Evolutionary conservation across 2,329 filamentous ascomycete species (phyloP).

Genomic region (Botrytis deweyae): DNA sequence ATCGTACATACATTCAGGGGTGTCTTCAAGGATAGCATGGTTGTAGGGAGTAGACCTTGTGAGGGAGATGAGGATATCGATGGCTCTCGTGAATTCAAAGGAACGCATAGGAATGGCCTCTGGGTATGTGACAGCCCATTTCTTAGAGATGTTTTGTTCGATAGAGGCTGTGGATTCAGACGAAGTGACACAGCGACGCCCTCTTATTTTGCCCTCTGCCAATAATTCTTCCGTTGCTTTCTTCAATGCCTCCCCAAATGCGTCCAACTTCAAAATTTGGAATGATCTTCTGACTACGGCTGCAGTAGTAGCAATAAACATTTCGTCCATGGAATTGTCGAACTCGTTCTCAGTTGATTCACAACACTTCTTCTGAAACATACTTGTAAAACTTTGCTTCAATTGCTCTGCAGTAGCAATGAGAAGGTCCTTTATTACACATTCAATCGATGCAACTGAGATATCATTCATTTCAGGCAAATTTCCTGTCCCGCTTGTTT

Average conservation of each 20-base stretch:
- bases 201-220: neutral
- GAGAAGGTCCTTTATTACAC: neutral
- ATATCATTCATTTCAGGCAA: neutral
- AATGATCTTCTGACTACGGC: neutral
- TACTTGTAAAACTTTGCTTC: neutral
- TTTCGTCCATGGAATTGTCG: neutral
- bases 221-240: neutral
- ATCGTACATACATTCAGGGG: neutral
- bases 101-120: neutral
- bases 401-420: neutral
- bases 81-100: neutral
- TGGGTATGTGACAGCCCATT: neutral
- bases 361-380: neutral
- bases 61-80: neutral
- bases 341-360: neutral
- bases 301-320: neutral
- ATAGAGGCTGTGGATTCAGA: too few relatives aligned
- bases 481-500: neutral
- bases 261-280: neutral
- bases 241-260: neutral
- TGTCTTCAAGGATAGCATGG: neutral
- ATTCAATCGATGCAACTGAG: neutral
- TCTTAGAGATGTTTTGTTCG: neutral
- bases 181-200: neutral
- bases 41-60: neutral